A percentile compares a stretch with the other conserved stretches of the same genome.
Evolutionary conservation across 2,329 filamentous ascomycete species (phyloP).

Genomic region (Bipolaris zeicola): DNA sequence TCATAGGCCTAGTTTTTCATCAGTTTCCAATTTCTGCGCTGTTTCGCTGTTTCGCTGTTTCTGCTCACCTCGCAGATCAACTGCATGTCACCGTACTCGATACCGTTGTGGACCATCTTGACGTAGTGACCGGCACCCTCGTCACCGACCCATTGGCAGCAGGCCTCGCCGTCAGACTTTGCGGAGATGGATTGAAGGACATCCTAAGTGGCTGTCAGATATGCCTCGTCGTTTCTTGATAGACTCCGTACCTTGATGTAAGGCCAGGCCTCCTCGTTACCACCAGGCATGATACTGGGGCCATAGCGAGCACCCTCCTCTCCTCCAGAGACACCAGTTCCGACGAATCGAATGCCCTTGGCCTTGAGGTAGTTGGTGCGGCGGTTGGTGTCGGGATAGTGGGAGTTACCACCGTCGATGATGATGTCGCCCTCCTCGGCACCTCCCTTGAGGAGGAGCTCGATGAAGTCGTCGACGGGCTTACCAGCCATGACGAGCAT

Average conservation of each 20-base stretch:
- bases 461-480: slow-evolving; percentile 98
- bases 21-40: slow-evolving; percentile 5
- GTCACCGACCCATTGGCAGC: slow-evolving; percentile 99
- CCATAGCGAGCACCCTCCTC: slow-evolving; percentile 99
- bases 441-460: slow-evolving; percentile 72
- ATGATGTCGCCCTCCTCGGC: slow-evolving; percentile 80
- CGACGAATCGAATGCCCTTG: slow-evolving; percentile 96
- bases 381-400: slow-evolving; percentile 99
- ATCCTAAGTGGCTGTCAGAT: slow-evolving; percentile 58
- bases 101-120: slow-evolving; percentile 99
- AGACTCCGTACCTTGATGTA: slow-evolving; percentile 72
- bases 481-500: slow-evolving; percentile 98
- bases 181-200: slow-evolving; percentile 97
- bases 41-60: neutral
- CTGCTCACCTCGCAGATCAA: slow-evolving; percentile 89
- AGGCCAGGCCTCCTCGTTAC: slow-evolving; percentile 97
- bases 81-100: slow-evolving; percentile 99
- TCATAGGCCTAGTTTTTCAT: slow-evolving; percentile 79
- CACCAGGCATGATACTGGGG: slow-evolving; percentile 97
- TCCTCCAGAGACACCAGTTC: slow-evolving; percentile 96
- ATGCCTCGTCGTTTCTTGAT: neutral
- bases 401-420: slow-evolving; percentile 98
- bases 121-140: slow-evolving; percentile 99
- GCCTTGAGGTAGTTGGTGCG: slow-evolving; percentile 82
- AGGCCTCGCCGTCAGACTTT: slow-evolving; percentile 95